Evolutionary conservation across 2,329 filamentous ascomycete species (phyloP).

Genomic region (Neonectria hederae): DNA sequence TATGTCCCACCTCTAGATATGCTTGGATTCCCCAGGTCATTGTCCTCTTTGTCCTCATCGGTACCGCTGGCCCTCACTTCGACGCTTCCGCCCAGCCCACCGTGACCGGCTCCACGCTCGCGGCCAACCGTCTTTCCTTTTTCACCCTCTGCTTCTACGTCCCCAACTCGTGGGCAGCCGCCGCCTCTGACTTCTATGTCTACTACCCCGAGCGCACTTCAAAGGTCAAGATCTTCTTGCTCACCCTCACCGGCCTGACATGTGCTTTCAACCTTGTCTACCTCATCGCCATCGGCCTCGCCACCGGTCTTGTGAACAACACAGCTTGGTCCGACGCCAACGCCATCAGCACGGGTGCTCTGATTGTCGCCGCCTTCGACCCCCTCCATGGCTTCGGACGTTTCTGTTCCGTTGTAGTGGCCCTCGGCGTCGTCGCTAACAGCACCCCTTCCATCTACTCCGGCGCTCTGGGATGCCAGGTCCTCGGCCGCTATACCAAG

Average conservation of each 20-base stretch:
- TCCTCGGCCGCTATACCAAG: conserved; percentile 62
- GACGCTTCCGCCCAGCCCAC: conserved; percentile 71
- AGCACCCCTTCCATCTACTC: conserved; percentile 66
- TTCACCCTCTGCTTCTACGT: conserved; percentile 72
- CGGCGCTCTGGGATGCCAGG: conserved; percentile 67
- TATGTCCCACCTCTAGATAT: conserved; percentile 31
- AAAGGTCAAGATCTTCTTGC: conserved; percentile 71
- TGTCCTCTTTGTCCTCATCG: conserved; percentile 77
- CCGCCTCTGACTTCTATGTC: conserved; percentile 82
- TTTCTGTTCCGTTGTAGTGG: conserved; percentile 65
- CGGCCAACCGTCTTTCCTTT: conserved; percentile 68
- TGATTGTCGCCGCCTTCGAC: conserved; percentile 64
- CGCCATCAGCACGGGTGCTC: conserved; percentile 61
- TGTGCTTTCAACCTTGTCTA: conserved; percentile 71
- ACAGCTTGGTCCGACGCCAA: conserved; percentile 62
- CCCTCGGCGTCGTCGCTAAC: conserved; percentile 65
- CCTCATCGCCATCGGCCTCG: conserved; percentile 65
- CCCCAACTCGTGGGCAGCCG: conserved; percentile 69
- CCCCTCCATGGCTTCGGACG: conserved; percentile 65
- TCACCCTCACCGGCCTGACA: conserved; percentile 75
- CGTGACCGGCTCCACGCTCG: conserved; percentile 70
- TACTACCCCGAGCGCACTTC: conserved; percentile 74
- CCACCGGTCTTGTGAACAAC: conserved; percentile 59
- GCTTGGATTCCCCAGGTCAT: conserved; percentile 73
- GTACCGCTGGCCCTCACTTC: conserved; percentile 69